Percentiles rank a stretch among this genome's conserved stretches.
phyloP scores from a whole-genome alignment of 768 basidiomycete species.

The Tylopilus sp. region DNA sequence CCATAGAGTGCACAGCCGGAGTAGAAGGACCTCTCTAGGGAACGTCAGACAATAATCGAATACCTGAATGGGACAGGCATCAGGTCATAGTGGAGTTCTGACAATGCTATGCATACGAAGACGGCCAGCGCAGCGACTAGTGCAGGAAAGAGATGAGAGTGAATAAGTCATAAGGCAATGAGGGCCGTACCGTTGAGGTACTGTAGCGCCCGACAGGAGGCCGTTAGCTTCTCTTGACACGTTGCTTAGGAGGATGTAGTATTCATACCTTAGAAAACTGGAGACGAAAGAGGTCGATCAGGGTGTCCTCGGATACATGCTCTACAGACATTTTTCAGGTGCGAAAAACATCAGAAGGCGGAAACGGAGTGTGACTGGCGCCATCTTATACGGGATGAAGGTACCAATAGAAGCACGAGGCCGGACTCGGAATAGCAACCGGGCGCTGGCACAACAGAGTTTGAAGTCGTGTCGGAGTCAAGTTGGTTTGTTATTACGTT shows the following conservation, averaged over 20 bases:
- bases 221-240: neutral
- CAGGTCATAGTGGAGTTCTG: neutral
- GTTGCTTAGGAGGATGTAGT: neutral
- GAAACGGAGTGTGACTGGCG: too few relatives aligned
- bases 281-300: conserved; percentile 14
- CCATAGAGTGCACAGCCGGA: neutral
- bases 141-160: neutral
- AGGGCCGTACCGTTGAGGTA: conserved; percentile 18
- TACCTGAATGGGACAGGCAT: conserved; percentile 3
- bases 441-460: too few relatives aligned
- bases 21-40: conserved; percentile 18
- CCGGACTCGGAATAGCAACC: too few relatives aligned
- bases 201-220: neutral
- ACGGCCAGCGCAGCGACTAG: conserved; percentile 19
- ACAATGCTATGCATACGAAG: conserved; percentile 10
- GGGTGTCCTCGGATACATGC: neutral
- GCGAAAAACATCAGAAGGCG: neutral
- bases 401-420: too few relatives aligned
- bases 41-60: conserved; percentile 26
- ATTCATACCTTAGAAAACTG: conserved; percentile 21
- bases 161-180: too few relatives aligned
- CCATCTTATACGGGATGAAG: too few relatives aligned
- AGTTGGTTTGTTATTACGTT: too few relatives aligned
- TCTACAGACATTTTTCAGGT: conserved; percentile 5
- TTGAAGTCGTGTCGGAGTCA: too few relatives aligned